Conservation (phyloP, 208 protist genomes). For the Trypanosoma avium region DNA sequence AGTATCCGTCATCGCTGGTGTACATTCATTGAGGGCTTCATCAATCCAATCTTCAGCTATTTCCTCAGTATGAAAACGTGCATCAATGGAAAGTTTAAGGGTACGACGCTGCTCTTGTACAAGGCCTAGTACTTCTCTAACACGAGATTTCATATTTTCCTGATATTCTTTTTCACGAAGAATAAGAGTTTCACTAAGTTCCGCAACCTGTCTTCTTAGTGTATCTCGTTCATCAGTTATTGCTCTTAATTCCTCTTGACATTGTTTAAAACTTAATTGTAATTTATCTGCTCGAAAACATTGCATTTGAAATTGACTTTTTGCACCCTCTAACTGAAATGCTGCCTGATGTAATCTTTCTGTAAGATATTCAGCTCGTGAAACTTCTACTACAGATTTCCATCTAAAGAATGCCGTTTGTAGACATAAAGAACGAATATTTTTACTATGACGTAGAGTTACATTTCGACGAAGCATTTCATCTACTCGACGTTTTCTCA, state of each 20-base stretch:
- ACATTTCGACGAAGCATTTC: constrained; percentile 40
- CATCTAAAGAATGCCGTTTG: constrained; percentile 64
- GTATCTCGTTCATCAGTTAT: constrained; percentile 36
- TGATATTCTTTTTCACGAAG: constrained; percentile 53
- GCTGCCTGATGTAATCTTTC: constrained; percentile 82
- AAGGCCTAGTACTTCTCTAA: constrained; percentile 31
- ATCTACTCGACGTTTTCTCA: constrained; percentile 35
- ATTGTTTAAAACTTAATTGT: constrained; percentile 51
- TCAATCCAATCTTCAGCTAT: constrained; percentile 17
- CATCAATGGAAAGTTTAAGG: constrained; percentile 10
- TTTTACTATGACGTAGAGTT: constrained; percentile 30
- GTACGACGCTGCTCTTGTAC: constrained; percentile 36
- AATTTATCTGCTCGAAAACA: constrained; percentile 80
- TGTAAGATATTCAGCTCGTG: constrained; percentile 69
- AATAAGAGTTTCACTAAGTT: constrained; percentile 47
- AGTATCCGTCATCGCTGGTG: constrained; percentile 3
- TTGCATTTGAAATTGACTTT: constrained; percentile 91
- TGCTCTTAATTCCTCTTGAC: constrained; percentile 38
- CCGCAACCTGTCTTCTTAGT: constrained; percentile 34
- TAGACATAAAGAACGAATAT: constrained; percentile 30
- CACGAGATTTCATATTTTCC: constrained; percentile 36
- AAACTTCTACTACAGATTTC: constrained; percentile 63
- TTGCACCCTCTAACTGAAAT: constrained; percentile 83
- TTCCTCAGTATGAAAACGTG: constrained; percentile 18
- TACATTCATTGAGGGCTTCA: constrained; percentile 7